phyloP scores from a whole-genome alignment of 257 asterid species.

The Salvia hispanica region DNA sequence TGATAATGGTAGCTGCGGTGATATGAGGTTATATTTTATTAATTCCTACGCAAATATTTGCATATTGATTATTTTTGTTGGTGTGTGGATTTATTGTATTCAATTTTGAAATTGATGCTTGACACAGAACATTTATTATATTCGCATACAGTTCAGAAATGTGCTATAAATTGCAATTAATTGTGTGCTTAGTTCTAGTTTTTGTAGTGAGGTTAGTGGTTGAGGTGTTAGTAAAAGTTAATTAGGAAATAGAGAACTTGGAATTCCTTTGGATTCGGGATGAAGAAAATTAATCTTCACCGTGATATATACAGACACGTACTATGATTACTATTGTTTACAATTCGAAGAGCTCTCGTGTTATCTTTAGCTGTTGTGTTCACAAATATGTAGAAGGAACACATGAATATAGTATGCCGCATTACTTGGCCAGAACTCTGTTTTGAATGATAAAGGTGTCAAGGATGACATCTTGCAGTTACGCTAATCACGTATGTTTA shows the following conservation, averaged over 20 bases:
- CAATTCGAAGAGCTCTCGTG: background rate
- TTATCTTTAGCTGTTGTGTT: background rate
- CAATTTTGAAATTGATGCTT: background rate
- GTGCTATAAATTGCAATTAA: slow-evolving; percentile 5
- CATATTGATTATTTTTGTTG: slow-evolving; percentile 9
- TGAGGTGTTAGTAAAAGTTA: background rate
- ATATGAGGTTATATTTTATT: slow-evolving; percentile 42
- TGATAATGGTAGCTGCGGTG: slow-evolving; percentile 41
- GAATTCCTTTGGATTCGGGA: slow-evolving; percentile 3
- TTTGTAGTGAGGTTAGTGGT: slow-evolving; percentile 5
- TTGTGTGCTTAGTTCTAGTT: slow-evolving; percentile 13
- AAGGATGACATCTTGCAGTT: background rate
- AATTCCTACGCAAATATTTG: background rate
- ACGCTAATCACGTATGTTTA: background rate
- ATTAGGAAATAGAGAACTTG: background rate
- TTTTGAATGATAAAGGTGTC: slow-evolving; percentile 10
- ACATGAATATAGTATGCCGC: slow-evolving; percentile 13
- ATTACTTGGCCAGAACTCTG: slow-evolving; percentile 15
- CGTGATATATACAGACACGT: background rate
- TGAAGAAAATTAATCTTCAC: slow-evolving; percentile 4
- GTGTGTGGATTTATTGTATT: slow-evolving; percentile 7
- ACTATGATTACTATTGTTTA: slow-evolving; percentile 1
- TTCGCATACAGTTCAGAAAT: background rate
- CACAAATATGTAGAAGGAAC: background rate
- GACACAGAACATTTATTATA: background rate